phyloP scores from a whole-genome alignment of 148 eudicot genomes.

The Rhododendron kiyosumense region DNA sequence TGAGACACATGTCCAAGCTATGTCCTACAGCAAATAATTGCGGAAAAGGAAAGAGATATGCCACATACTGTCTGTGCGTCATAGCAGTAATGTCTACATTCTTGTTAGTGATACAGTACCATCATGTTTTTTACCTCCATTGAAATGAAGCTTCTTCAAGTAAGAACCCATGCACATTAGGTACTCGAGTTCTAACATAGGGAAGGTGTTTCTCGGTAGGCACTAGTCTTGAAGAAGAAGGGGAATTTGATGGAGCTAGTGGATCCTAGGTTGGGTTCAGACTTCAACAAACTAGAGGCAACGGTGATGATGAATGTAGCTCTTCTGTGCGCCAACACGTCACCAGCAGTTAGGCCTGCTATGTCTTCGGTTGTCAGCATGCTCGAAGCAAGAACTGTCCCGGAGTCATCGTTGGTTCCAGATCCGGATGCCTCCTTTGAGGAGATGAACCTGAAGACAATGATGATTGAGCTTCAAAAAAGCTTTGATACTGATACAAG shows the following conservation, averaged over 20 bases:
- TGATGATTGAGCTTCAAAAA: not conserved
- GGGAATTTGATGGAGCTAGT: slow-evolving; percentile 22
- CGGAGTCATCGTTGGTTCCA: not conserved
- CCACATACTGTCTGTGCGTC: no score
- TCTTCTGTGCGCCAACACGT: slow-evolving; percentile 13
- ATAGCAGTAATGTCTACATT: no score
- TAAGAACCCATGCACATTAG: not conserved
- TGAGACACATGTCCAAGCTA: no score
- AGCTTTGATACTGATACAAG: not conserved
- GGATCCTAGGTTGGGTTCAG: slow-evolving; percentile 21
- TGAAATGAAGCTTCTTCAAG: not conserved
- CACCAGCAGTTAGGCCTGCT: slow-evolving; percentile 19
- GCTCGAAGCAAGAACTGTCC: slow-evolving; percentile 13
- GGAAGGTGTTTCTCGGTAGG: not conserved
- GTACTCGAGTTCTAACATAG: not conserved
- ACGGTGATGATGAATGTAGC: slow-evolving; percentile 13
- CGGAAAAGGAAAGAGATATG: no score
- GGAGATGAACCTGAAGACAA: not conserved
- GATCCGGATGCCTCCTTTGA: not conserved
- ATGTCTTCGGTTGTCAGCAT: slow-evolving; percentile 28
- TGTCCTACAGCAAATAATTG: no score
- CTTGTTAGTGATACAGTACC: not conserved
- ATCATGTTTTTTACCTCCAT: not conserved
- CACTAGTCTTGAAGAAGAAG: slow-evolving; percentile 6
- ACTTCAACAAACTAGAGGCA: slow-evolving; percentile 15